Base-by-base conservation (phyloP, 2,329 filamentous ascomycete genomes). In the Canariomyces notabilis region DNA sequence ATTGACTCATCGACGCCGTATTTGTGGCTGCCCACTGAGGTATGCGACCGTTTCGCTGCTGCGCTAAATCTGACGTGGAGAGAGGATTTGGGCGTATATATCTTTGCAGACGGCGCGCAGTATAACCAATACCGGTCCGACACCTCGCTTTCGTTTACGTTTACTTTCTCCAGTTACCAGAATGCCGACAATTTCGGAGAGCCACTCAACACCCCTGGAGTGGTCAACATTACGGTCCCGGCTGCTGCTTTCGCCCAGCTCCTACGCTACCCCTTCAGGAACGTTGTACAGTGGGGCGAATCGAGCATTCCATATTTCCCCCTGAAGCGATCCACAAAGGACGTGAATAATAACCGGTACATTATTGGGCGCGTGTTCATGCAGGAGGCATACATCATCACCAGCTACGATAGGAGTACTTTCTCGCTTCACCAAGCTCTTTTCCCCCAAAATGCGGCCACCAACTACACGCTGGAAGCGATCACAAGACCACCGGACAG, bases 361-460 rank as follows among this genome's bases (percentile, higher is more conserved):
- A 75, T 83, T 11, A 72, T 88, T 29, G 85, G 85, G 6, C 74
- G 83, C 26, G 75, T 78, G 0, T 87, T 88, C 53, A 66, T 89
- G 44, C 85, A 88, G 59, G 83, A 88, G 62, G 76, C 83, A 2
- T 81, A 81, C 49, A 62, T 81, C 5, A 70, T 78, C 23, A 77
- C 73, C 20, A 73, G 73, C 52, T 82, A 79, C 56, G 78, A 81
- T 50, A 68, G 69, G 29, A 67, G 63, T 14, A 61, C 62, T 11
- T 81, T 79, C 59, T 76, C 75, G 1, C 56, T 84, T 19, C 72
- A 80, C 44, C 75, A 80, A 55, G 78, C 79, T 8, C 57, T 58
- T 41, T 76, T 79, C 57, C 72, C 79, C n/a, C 53, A 66, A 37
- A 59, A 70, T 11, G 66, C 71, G 2, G 51, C 58, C 26, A 61